Base-by-base conservation (phyloP, 2,329 filamentous ascomycete species). In the Thelonectria blattea region DNA sequence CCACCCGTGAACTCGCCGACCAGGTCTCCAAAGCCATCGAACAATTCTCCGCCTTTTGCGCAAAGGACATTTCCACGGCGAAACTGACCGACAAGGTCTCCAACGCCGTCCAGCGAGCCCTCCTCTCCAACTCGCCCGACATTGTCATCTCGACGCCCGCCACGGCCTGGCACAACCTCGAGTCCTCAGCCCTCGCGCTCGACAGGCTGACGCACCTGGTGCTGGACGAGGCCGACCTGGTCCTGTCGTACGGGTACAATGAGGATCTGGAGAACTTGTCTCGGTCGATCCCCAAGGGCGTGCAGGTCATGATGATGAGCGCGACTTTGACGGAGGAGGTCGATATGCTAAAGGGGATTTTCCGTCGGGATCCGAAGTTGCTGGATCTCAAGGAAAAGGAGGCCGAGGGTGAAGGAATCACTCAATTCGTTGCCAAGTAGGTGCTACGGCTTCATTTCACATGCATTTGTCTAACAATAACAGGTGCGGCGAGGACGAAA, bases 401-500 rank as follows among this genome's bases (percentile, higher is more conserved):
- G 66, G 88, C 89, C 20, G 89, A 92, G 65, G 87, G 88, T 18
- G 87, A 90, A 63, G 89, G 88, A 5, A 84, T 98, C 27, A 91
- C 88, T 56, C 95, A 98, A 78, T 97, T 93, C 72, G 88, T 93
- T 30, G 91, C 97, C 65, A 92, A 89, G 84, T 90, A 78, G 64
- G 83, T 56, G 4, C 4, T 17, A 15, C 3, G 3, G 12, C 22
- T 1, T 4, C 71, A 2, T 7, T 41, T 4, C 11, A 2, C 6
- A 22, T 20, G 20, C 32, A 18, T 43, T 6, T 56, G 57, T 49
- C 68, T 73, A 61, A 67, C 34, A 32, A 8, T 9, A 11, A 18
- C 55, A 90, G 87, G 73, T 96, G 93, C 68, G 92, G 87, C n/a
- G 95, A 99, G 77, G 94, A 98, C 67, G 95, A 98, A 71, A 99